A percentile compares a stretch with the other conserved stretches of the same genome.
Evolutionary conservation across 2,329 filamentous ascomycete species (phyloP).

Genomic region (Ramularia endophylla): DNA sequence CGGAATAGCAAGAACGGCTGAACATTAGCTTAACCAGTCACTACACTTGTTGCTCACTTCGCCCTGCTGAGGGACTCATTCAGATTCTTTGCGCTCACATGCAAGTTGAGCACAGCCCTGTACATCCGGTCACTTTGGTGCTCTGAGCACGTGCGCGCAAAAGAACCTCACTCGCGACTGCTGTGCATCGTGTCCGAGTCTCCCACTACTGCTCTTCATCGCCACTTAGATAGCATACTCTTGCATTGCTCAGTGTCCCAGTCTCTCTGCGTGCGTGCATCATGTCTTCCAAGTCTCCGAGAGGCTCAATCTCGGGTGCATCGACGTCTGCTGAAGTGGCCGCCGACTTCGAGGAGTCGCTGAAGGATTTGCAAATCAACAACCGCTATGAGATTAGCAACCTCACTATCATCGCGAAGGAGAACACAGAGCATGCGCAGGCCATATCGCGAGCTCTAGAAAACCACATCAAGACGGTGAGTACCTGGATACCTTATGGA

Average conservation of each 20-base stretch:
- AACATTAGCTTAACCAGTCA: conserved; percentile 44
- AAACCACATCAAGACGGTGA: conserved; percentile 91
- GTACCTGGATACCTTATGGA: no score
- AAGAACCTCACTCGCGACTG: not conserved
- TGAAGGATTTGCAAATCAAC: conserved; percentile 87
- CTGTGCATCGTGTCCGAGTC: not conserved
- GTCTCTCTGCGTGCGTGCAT: conserved; percentile 27
- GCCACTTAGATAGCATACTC: conserved; percentile 19
- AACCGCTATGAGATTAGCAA: conserved; percentile 95
- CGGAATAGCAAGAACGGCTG: conserved; percentile 8
- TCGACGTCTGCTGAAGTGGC: conserved; percentile 73
- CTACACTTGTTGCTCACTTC: conserved; percentile 32
- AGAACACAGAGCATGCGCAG: conserved; percentile 92
- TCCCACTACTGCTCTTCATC: conserved; percentile 7
- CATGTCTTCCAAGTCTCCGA: conserved; percentile 51
- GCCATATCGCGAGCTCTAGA: conserved; percentile 86
- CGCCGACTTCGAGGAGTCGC: conserved; percentile 86
- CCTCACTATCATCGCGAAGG: conserved; percentile 92
- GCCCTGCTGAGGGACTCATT: conserved; percentile 12
- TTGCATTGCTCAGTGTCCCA: conserved; percentile 17
- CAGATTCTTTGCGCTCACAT: conserved; percentile 6
- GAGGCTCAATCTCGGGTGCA: conserved; percentile 38
- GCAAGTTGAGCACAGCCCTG: not conserved
- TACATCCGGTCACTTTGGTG: no score
- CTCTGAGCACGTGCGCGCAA: no score